Base-by-base conservation (phyloP, 2,329 filamentous ascomycete species). In the Zymoseptoria tritici region DNA sequence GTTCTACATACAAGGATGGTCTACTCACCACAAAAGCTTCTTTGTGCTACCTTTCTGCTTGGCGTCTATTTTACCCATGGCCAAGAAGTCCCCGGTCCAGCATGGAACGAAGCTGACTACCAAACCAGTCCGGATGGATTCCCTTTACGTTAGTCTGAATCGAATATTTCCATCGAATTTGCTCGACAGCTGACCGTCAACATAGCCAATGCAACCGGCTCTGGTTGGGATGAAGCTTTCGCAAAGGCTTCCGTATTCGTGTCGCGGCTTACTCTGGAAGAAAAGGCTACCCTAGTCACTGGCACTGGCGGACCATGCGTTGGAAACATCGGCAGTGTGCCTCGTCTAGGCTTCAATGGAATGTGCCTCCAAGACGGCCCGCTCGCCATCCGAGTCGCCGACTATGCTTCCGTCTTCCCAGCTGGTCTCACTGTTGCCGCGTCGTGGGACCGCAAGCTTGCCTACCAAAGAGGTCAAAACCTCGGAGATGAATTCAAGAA, bases 351-450 rank as follows among this genome's bases (percentile, higher is more conserved):
- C 9, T 96, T 96, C 65, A 90, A 91, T 0, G 84, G 86, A 11
- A 77, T 96, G 19, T 91, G 89, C 63, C 77, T 97, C 16, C 91
- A 96, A 72, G 92, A 97, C 70, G 92, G 91, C 0, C 92, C 92
- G 0, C 76, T 96, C 6, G 91, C 92, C 0, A 80, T 96, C 57
- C 81, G 91, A 20, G 91, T 90, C 64, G 83, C 88, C 3, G 90
- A 96, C 66, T 91, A 95, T 70, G 84, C 86, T 42, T 92, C 90
- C 0, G 90, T 91, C 0, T 95, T 94, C 67, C 92, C 92, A 0
- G 91, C 91, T 3, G 92, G 91, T 7, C 82, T 96, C 61, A 96
- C 91, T 0, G 88, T 92, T 0, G 92, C 90, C 1, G 90, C 92
- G 0, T 96, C 91, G 0, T 97, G 90, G 88, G 94, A 91, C 72